These are phyloP conservation scores for Scolecobasidium constrictum DNA, from an alignment of 2,329 filamentous ascomycete genomes.

Conservation along the genomic window DNA sequence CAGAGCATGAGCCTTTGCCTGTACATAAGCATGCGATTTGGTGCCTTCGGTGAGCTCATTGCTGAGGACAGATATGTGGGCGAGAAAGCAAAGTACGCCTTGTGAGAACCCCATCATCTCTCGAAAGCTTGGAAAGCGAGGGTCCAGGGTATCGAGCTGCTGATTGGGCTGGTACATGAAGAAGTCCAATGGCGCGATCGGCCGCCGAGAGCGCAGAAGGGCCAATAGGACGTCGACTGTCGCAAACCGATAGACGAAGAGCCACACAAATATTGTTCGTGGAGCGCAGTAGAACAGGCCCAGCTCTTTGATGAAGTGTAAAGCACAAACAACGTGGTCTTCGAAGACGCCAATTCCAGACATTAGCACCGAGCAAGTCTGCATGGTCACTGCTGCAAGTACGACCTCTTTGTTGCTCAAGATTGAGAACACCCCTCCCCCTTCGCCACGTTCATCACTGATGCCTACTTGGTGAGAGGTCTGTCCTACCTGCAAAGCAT, in stretches of 20 bases:
- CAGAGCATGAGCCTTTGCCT: neutral
- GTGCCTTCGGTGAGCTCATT: neutral
- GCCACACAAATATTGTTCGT: neutral
- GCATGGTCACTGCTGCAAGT: neutral
- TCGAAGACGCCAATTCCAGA: neutral
- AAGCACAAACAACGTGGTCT: neutral
- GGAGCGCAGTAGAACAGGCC: neutral
- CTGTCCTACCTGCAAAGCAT: neutral
- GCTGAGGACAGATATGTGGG: constrained; percentile 1
- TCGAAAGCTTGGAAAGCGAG: neutral
- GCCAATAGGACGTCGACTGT: neutral
- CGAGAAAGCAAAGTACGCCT: constrained; percentile 1
- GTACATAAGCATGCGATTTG: neutral
- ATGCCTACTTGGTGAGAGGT: too few relatives aligned
- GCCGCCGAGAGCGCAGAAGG: neutral
- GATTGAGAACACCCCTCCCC: neutral
- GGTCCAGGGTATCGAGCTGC: neutral
- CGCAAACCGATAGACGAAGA: constrained; percentile 3
- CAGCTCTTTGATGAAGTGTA: neutral
- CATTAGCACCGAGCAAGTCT: constrained; percentile 2
- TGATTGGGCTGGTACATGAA: constrained; percentile 1
- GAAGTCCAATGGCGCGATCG: constrained; percentile 1
- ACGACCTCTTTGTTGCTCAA: neutral
- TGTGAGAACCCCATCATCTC: constrained; percentile 1
- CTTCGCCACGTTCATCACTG: too few relatives aligned